Percentiles rank a stretch among this genome's conserved stretches.
Evolutionary conservation across 2,329 filamentous ascomycete genomes (phyloP).

Genomic region (Fusarium penzigii): DNA sequence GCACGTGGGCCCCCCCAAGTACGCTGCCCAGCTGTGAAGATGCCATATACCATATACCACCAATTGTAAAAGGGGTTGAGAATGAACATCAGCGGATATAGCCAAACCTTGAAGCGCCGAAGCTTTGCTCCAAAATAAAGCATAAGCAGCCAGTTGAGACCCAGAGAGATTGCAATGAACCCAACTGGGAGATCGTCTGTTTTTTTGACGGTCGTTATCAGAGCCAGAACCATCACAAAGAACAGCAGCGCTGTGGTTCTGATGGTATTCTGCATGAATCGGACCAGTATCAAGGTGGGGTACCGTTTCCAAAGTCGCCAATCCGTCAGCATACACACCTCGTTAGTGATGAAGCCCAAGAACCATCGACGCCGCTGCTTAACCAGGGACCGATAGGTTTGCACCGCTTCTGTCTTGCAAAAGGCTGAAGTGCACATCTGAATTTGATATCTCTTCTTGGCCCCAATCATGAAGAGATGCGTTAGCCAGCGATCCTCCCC

Average conservation of each 20-base stretch:
- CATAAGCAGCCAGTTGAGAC: constrained; percentile 94
- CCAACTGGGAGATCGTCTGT: constrained; percentile 81
- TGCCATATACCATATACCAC: constrained; percentile 97
- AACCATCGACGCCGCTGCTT: constrained; percentile 98
- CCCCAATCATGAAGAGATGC: constrained; percentile 98
- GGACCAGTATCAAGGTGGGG: constrained; percentile 79
- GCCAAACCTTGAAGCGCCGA: constrained; percentile 86
- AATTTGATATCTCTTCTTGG: constrained; percentile 90
- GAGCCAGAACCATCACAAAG: constrained; percentile 86
- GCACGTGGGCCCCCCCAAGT: constrained; percentile 95
- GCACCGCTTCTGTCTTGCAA: constrained; percentile 97
- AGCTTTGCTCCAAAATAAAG: constrained; percentile 90
- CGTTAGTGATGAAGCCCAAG: constrained; percentile 95
- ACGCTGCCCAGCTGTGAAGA: constrained; percentile 89
- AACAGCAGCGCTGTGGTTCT: constrained; percentile 91
- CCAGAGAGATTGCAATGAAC: constrained; percentile 90
- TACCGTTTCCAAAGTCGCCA: constrained; percentile 89
- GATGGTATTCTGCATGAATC: constrained; percentile 96
- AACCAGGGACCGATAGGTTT: constrained; percentile 79
- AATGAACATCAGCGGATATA: constrained; percentile 95
- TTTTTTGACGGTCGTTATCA: constrained; percentile 80
- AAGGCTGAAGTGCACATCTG: constrained; percentile 98
- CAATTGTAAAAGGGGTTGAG: constrained; percentile 97
- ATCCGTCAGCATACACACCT: constrained; percentile 97
- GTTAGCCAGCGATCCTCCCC: constrained; percentile 97